Evolutionary conservation across 2,329 filamentous ascomycete species (phyloP).

Genomic region (Coleophoma eucalyptorum): DNA sequence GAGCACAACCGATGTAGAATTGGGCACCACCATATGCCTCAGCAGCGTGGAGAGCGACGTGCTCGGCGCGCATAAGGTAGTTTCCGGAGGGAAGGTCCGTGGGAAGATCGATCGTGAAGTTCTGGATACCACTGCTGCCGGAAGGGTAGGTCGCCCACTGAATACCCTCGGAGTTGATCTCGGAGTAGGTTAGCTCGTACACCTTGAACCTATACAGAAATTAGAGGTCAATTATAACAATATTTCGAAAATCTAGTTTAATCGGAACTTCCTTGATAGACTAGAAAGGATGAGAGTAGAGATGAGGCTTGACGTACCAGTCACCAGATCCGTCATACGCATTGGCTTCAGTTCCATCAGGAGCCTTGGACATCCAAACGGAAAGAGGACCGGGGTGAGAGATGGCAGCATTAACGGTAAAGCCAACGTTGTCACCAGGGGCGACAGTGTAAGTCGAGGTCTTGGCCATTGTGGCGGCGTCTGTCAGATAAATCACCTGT

Average conservation of each 20-base stretch:
- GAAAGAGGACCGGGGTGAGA: conserved; percentile 22
- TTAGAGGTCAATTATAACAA: too few relatives aligned
- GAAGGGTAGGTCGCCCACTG: too few relatives aligned
- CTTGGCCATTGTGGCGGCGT: too few relatives aligned
- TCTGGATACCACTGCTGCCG: too few relatives aligned
- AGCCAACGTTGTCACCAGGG: conserved; percentile 18
- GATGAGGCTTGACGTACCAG: too few relatives aligned
- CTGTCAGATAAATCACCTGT: too few relatives aligned
- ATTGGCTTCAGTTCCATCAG: conserved; percentile 16
- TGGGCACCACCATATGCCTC: conserved; percentile 26
- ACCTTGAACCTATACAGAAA: too few relatives aligned
- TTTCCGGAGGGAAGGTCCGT: background rate
- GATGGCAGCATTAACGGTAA: conserved; percentile 19
- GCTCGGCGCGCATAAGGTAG: conserved; percentile 19
- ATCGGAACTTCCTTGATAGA: too few relatives aligned
- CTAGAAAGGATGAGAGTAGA: too few relatives aligned
- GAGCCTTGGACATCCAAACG: conserved; percentile 22
- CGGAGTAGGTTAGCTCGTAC: too few relatives aligned
- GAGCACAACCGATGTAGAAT: conserved; percentile 26
- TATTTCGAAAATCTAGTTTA: too few relatives aligned
- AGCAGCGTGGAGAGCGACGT: conserved; percentile 29
- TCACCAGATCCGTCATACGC: conserved; percentile 15
- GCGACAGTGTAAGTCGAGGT: conserved; percentile 10
- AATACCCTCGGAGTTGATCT: too few relatives aligned
- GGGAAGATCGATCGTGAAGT: background rate